Evolutionary conservation across 805 yeast genomes (phyloP), one percentile per base, ranked within the genome.

Genomic region (Suhomyces vadensis): DNA sequence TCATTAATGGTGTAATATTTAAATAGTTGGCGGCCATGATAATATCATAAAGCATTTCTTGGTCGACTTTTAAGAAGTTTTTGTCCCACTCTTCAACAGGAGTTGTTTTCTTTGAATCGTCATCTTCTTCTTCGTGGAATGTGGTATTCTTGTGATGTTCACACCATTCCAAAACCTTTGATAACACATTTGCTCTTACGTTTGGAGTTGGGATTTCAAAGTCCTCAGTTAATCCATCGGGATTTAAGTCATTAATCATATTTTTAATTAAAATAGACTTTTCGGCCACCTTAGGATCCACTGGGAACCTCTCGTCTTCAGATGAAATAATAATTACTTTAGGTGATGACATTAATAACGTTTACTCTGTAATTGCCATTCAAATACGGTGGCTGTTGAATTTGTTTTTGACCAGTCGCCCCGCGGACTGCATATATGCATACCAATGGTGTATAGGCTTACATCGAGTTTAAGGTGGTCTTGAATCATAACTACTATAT

Each of bases 1-100:
- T 87, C 56, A 85, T 69, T 51, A 85, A 67, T 2, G 90, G 91
- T 51, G 83, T 78, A 56, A 85, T 85, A 60, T 85, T 85, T 58
- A 85, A 68, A 60, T 84, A 85, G 63, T 85, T 85, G 14, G 92
- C 88, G n/a, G 92, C 92, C 45, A 83, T 68, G 46, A 85, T 83
- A 57, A 85, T 85, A 57, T 85, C 94, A 53, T 85, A 85, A 46
- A 85, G 73, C 91, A 85, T 85, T 55, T 85, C 92, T 60, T 85
- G 98, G 67, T 92, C 98, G 29, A 92, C 97, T 60, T 87, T 87
- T 56, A 92, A 77, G 64, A 91, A 92, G 64, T 87, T 88, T 64
- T 87, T 87, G 68, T 92, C 98, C 98, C 98, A 92, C 37, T 90
- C 90, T 49, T 86, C 92, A 41, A 92, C 89, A 3, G 96, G 97